Evolutionary conservation across 352 stramenopile genomes (phyloP), one percentile per base, ranked within the genome.

Genomic region (Pythium utonaiense): DNA sequence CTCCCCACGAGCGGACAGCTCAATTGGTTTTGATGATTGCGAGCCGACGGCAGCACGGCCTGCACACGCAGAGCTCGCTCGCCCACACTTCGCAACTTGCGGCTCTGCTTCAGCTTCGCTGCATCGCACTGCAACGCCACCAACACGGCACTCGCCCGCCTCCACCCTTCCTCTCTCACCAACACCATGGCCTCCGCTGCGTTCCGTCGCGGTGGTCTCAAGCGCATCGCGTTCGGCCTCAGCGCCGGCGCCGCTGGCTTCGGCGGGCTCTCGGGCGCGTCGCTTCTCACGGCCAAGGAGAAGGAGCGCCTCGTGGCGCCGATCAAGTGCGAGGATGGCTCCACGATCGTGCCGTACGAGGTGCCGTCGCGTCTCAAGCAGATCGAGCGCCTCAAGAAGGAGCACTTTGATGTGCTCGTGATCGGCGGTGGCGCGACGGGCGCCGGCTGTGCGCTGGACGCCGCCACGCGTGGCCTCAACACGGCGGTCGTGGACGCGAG

Each of bases 341-440:
- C 83, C 25, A 78, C 80, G 58, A 93, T 95, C 70, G 77, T 83
- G 58, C 86, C 86, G 27, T 95, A 91, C 69, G 82, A 95, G 55
- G 81, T 88, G 59, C 86, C 86, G 38, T 74, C 83, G 40, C 86
- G 86, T 25, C 64, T 63, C 3, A 66, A 70, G 30, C 83, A 92
- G 75, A 74, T 97, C 12, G 70, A 77, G 44, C 77, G 80, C 10
- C 86, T 98, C 30, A 84, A 96, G 69, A 80, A 80, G 33, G 89
- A 97, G 61, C 69, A 96, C 7, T 98, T 97, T 61, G 93, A 98
- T 60, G 83, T 98, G 59, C 78, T 98, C 33, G 80, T 98, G 24
- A 97, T 98, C 53, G 94, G 94, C 45, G 93, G 91, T 10, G 93
- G 94, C 22, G 95, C 90, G 59, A 96, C 94, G 3, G 94, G 94